Evolutionary conservation across 768 basidiomycete genomes (phyloP).

Genomic region (Kondoa malvinella): DNA sequence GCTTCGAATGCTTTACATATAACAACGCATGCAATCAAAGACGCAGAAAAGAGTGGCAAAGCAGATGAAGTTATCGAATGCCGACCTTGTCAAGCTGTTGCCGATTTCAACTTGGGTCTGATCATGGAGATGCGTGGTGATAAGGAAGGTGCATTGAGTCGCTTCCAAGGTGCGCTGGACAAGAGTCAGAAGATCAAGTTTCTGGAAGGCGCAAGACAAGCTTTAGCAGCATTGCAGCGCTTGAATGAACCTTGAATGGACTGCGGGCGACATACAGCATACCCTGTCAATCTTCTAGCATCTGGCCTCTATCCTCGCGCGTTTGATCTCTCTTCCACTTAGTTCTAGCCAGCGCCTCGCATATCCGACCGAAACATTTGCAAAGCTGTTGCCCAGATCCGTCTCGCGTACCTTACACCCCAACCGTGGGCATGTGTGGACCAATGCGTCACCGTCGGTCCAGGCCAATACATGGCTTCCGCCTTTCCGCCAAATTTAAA

Average conservation of each 20-base stretch:
- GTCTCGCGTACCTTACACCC: too few relatives aligned
- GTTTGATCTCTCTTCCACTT: too few relatives aligned
- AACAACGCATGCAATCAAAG: conserved; percentile 10
- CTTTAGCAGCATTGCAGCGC: not conserved
- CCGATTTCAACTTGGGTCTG: conserved; percentile 22
- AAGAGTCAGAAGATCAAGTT: not conserved
- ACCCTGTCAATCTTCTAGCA: not conserved
- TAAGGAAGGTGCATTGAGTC: not conserved
- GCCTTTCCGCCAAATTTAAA: too few relatives aligned
- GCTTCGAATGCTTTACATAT: conserved; percentile 19
- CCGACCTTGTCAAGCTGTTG: conserved; percentile 15
- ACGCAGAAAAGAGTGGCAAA: not conserved
- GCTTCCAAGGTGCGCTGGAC: not conserved
- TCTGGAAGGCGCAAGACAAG: not conserved
- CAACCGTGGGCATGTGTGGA: too few relatives aligned
- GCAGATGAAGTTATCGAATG: conserved; percentile 16
- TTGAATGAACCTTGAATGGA: not conserved
- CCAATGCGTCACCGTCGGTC: too few relatives aligned
- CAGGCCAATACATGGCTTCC: too few relatives aligned
- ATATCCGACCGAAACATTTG: too few relatives aligned
- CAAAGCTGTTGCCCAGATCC: too few relatives aligned
- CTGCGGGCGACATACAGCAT: not conserved
- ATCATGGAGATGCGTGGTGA: conserved; percentile 11
- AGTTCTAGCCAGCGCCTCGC: too few relatives aligned
- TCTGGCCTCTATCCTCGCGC: not conserved